phyloP scores from a whole-genome alignment of 148 eudicot species.

The Camellia japonica region DNA sequence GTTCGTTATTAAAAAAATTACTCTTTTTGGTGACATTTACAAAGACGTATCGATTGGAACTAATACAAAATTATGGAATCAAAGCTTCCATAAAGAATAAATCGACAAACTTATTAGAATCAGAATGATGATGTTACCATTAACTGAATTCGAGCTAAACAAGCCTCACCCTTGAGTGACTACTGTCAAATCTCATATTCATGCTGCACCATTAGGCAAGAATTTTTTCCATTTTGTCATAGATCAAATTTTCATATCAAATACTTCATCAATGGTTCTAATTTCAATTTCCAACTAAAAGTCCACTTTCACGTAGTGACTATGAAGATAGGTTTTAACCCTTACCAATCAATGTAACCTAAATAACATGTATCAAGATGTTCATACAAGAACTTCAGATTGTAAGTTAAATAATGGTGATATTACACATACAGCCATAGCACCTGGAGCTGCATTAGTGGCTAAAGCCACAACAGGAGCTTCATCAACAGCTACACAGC shows the following conservation, averaged over 20 bases:
- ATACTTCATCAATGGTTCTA: background rate
- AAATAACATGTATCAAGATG: background rate
- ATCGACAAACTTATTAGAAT: background rate
- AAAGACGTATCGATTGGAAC: background rate
- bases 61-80: background rate
- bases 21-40: background rate
- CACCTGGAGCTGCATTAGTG: too few species aligned
- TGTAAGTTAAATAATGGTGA: background rate
- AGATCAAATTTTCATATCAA: background rate
- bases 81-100: background rate
- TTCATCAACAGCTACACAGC: too few species aligned
- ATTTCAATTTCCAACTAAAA: background rate
- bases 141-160: background rate
- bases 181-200: background rate
- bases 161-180: too few species aligned
- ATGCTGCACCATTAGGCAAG: background rate
- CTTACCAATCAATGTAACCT: background rate
- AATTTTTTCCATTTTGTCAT: background rate
- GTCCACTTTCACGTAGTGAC: background rate
- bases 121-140: constrained; percentile 1
- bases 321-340: background rate
- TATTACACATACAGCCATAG: too few species aligned
- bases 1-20: too few species aligned
- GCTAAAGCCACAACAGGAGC: too few species aligned
- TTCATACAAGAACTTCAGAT: background rate